phyloP scores from a whole-genome alignment of 106 monocot genomes.

The Acorus gramineus region DNA sequence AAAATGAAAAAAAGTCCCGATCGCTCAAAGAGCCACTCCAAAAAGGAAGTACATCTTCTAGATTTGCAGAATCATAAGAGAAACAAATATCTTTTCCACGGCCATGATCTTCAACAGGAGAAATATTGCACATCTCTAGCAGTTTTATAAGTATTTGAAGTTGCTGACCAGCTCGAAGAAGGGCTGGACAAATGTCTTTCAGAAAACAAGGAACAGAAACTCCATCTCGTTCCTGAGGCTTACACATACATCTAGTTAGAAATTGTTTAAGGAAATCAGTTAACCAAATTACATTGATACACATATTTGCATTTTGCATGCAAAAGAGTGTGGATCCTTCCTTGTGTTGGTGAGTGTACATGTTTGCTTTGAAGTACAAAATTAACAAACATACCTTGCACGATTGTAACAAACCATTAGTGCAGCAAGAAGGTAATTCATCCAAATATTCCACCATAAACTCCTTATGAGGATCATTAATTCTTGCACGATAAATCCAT shows the following conservation, averaged over 20 bases:
- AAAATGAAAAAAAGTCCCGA: slow-evolving; percentile 22
- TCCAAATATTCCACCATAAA: slow-evolving; percentile 47
- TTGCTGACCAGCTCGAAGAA: slow-evolving; percentile 80
- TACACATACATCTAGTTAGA: slow-evolving; percentile 4
- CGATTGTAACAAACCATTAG: no score
- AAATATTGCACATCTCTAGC: slow-evolving; percentile 36
- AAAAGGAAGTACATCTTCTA: neutral
- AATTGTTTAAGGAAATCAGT: no score
- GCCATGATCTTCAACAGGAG: slow-evolving; percentile 7
- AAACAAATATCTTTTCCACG: slow-evolving; percentile 5
- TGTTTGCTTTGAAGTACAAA: no score
- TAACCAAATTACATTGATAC: neutral
- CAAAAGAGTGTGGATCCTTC: no score
- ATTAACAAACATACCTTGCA: no score
- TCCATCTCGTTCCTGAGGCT: slow-evolving; percentile 36
- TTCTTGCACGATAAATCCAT: slow-evolving; percentile 77
- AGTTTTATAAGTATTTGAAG: slow-evolving; percentile 84
- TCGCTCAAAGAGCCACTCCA: slow-evolving; percentile 32
- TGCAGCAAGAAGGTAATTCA: neutral
- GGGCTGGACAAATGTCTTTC: slow-evolving; percentile 36
- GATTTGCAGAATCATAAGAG: slow-evolving; percentile 16
- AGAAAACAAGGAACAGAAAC: slow-evolving; percentile 77
- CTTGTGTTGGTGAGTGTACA: no score
- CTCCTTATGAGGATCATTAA: slow-evolving; percentile 75
- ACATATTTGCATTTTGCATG: no score